phyloP scores from a whole-genome alignment of 2,329 filamentous ascomycete genomes.

The Cercospora canescens region DNA sequence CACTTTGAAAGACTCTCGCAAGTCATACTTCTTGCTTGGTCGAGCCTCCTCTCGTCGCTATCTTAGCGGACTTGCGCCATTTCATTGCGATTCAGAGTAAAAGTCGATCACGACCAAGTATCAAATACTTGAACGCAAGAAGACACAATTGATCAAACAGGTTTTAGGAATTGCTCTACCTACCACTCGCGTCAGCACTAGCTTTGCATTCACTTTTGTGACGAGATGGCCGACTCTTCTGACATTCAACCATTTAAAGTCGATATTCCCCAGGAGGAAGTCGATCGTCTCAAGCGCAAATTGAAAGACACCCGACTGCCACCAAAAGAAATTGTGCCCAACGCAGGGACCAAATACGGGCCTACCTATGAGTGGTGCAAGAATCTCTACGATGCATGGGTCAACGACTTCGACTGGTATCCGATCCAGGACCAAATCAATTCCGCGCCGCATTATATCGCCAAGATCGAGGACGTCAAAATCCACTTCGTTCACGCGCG shows the following conservation, averaged over 20 bases:
- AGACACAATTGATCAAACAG: no score
- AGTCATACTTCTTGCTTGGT: neutral
- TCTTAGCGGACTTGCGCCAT: neutral
- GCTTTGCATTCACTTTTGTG: neutral
- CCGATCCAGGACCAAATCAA: constrained; percentile 37
- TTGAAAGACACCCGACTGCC: constrained; percentile 39
- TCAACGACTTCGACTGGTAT: constrained; percentile 38
- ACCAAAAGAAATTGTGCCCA: constrained; percentile 38
- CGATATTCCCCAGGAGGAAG: constrained; percentile 37
- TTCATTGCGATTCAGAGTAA: no score
- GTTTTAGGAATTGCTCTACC: neutral
- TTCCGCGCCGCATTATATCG: constrained; percentile 36
- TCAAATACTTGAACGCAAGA: no score
- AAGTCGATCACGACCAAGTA: neutral
- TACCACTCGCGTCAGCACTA: neutral
- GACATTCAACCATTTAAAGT: constrained; percentile 37
- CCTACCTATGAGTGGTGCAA: constrained; percentile 36
- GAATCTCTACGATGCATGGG: constrained; percentile 39
- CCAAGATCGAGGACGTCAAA: constrained; percentile 37
- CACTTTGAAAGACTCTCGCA: neutral
- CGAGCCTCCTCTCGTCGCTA: neutral
- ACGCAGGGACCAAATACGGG: constrained; percentile 40
- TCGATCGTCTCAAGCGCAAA: constrained; percentile 40
- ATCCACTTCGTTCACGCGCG: constrained; percentile 43
- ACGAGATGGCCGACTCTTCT: constrained; percentile 2